Conservation (phyloP, 2,329 filamentous ascomycete species). For the Thermomyces lanuginosus region DNA sequence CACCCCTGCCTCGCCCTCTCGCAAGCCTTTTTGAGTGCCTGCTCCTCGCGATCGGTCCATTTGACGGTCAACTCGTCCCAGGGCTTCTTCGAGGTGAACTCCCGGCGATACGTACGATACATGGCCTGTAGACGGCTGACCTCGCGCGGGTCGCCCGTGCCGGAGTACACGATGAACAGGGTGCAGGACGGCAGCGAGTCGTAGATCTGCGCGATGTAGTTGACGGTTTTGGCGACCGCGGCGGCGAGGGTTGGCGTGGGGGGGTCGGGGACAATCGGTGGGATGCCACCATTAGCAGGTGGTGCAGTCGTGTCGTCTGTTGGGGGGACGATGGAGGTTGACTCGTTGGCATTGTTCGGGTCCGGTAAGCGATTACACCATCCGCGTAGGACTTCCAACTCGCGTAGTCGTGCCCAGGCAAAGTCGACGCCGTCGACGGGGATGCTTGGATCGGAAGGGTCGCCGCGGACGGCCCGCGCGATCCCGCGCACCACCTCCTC, state of each 20-base stretch:
- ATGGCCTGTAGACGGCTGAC: constrained; percentile 39
- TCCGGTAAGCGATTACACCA: constrained; percentile 40
- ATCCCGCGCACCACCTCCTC: constrained; percentile 41
- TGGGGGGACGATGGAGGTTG: constrained; percentile 13
- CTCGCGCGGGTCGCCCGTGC: constrained; percentile 46
- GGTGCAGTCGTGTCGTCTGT: constrained; percentile 12
- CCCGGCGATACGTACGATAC: constrained; percentile 39
- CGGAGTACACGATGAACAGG: constrained; percentile 46
- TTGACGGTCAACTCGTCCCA: constrained; percentile 47
- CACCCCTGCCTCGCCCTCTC: constrained; percentile 41
- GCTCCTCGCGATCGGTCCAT: constrained; percentile 49
- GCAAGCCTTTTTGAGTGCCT: constrained; percentile 40
- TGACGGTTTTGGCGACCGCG: constrained; percentile 35
- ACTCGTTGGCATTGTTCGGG: constrained; percentile 28
- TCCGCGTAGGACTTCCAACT: constrained; percentile 42
- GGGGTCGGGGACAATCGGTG: constrained; percentile 3
- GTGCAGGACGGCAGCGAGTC: constrained; percentile 42
- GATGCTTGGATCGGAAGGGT: constrained; percentile 27
- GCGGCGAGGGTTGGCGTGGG: constrained; percentile 22
- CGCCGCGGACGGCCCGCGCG: constrained; percentile 35
- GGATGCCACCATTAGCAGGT: constrained; percentile 6
- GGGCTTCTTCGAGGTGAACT: constrained; percentile 41
- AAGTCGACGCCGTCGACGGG: constrained; percentile 42
- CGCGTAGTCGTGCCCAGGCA: constrained; percentile 45
- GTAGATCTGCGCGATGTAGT: constrained; percentile 37